Base-by-base conservation (phyloP, 225 moss, liverwort and hornwort genomes). In the Straminergon stramineum region DNA sequence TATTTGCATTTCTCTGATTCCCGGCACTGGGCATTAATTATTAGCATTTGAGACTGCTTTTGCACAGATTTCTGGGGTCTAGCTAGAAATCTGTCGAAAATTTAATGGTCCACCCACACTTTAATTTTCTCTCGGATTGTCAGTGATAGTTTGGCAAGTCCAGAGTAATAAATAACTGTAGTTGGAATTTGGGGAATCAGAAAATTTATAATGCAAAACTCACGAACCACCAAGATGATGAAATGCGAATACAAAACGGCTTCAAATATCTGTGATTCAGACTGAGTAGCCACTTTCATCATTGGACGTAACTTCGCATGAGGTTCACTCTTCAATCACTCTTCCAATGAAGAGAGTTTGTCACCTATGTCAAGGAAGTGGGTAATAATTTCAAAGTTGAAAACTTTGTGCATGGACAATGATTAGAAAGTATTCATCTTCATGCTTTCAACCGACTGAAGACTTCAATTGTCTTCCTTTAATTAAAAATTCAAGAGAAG, bases 271-370 rank as follows among this genome's bases (percentile, higher is more conserved):
- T 26, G n/a, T n/a, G 79, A 28, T 57, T 79, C 39, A 57, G 17
- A 48, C 48, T 48, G 48, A 79, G n/a, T n/a, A 41, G 9, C 41
- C 60, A 19, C 81, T 60, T 61, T 41, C 30, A 41, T 30, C 41
- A 58, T 30, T 81, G 60, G 41, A 43, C 3, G 13, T 2, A 7
- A n/a, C n/a, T 57, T n/a, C 0, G 2, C 26, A 26, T 0, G n/a
- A 57, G 17, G n/a, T n/a, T 26, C 57, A 16, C 57, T n/a, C n/a
- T n/a, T 57, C 37, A 79, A 79, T n/a, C 17, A n/a, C 61, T 81
- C 61, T 43, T 81, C 81, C 45, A 81, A 62, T 30, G 22, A 45
- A 10, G 31, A 43, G 62, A 43, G 62, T 43, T 43, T 43, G 62
- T 31, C 43, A 7, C 10, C 4, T 43, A 28, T 39, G 28, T 27